Evolutionary conservation across 2,329 filamentous ascomycete genomes (phyloP).

Genomic region (Ceratocystis ficicola): DNA sequence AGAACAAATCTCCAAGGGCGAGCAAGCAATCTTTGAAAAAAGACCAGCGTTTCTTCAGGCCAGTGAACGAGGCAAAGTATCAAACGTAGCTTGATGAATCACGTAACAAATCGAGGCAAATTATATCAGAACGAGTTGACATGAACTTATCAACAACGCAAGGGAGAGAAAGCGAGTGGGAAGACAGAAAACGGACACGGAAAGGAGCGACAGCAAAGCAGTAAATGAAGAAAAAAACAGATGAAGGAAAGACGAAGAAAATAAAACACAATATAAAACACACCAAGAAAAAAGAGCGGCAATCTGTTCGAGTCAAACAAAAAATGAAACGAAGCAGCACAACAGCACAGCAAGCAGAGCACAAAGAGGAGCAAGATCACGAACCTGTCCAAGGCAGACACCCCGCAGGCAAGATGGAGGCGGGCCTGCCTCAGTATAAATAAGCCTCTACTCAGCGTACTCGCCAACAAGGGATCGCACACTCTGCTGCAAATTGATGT

Average conservation of each 20-base stretch:
- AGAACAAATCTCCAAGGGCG: too few species aligned
- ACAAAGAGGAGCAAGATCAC: not conserved
- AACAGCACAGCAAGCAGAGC: not conserved
- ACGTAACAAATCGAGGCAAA: not conserved
- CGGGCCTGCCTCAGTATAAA: not conserved
- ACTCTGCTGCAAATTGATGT: not conserved
- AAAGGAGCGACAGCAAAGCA: not conserved
- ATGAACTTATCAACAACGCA: not conserved
- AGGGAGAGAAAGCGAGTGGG: not conserved
- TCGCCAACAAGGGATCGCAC: not conserved
- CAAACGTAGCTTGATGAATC: not conserved
- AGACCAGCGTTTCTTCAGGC: not conserved
- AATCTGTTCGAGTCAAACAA: not conserved
- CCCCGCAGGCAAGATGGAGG: not conserved
- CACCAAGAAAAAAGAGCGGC: not conserved
- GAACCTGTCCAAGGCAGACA: not conserved
- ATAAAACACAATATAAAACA: not conserved
- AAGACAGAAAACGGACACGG: not conserved
- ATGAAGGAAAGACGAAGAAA: not conserved
- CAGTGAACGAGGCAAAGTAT: not conserved
- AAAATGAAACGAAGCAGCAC: not conserved
- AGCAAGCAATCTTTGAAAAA: slow-evolving; percentile 5
- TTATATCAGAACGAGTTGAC: not conserved
- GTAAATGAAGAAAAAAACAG: not conserved
- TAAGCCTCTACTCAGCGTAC: not conserved